A percentile compares a stretch with the other conserved stretches of the same genome.
Evolutionary conservation across 2,329 filamentous ascomycete genomes (phyloP).

Genomic region (Didymella pinodella): DNA sequence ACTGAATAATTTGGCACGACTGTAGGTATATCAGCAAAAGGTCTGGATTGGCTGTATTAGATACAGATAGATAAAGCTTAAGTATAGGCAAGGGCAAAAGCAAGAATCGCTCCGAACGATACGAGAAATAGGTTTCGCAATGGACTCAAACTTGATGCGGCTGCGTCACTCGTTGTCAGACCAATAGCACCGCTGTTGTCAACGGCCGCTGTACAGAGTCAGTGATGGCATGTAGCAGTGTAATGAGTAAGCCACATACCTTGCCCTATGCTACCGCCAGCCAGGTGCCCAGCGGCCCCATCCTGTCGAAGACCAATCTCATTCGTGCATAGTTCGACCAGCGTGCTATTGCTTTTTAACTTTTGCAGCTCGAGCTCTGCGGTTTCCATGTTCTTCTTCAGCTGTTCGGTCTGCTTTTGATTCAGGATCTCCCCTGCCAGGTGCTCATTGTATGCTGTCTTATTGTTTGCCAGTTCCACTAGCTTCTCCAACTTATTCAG

Average conservation of each 20-base stretch:
- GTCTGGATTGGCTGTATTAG: background rate
- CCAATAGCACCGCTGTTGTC: conserved; percentile 26
- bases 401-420: conserved; percentile 33
- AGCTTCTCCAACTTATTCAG: conserved; percentile 34
- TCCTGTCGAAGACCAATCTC: conserved; percentile 12
- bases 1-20: background rate
- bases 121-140: background rate
- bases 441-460: conserved; percentile 26
- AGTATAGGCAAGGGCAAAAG: background rate
- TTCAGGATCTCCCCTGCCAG: conserved; percentile 29
- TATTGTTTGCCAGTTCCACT: conserved; percentile 33
- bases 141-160: background rate
- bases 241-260: background rate
- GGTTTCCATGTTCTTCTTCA: conserved; percentile 37
- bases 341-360: conserved; percentile 37
- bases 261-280: conserved; percentile 21
- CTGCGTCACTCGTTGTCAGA: conserved; percentile 13
- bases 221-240: background rate
- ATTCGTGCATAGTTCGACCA: conserved; percentile 30
- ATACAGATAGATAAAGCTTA: background rate
- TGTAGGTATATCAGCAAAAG: background rate
- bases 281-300: conserved; percentile 7
- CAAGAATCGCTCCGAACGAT: background rate
- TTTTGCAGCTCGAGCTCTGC: conserved; percentile 35
- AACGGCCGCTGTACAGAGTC: conserved; percentile 12